phyloP scores from a whole-genome alignment of 2,329 filamentous ascomycete genomes.

The Xylariaceae sp. region DNA sequence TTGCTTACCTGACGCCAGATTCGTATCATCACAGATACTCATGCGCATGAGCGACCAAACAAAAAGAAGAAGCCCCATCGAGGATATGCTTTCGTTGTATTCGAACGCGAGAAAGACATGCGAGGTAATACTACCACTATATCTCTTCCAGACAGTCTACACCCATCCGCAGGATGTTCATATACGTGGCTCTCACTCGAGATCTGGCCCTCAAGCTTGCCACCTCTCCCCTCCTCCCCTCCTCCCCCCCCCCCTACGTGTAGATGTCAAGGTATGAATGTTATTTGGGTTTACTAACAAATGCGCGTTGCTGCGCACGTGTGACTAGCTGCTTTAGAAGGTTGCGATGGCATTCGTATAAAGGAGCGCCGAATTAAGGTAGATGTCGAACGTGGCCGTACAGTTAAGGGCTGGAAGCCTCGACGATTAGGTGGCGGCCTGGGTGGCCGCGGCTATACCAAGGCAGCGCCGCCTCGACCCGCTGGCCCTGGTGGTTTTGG shows the following conservation, averaged over 20 bases:
- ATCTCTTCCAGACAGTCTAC: slow-evolving; percentile 33
- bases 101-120: slow-evolving; percentile 97
- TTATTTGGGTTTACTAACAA: slow-evolving; percentile 66
- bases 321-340: slow-evolving; percentile 79
- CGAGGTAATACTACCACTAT: slow-evolving; percentile 71
- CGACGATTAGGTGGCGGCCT: slow-evolving; percentile 86
- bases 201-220: slow-evolving; percentile 55
- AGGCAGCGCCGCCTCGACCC: slow-evolving; percentile 66
- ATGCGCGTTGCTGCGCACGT: slow-evolving; percentile 52
- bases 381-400: slow-evolving; percentile 92
- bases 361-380: slow-evolving; percentile 88
- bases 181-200: slow-evolving; percentile 41
- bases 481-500: slow-evolving; percentile 57
- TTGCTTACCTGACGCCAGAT: slow-evolving; percentile 52
- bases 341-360: slow-evolving; percentile 81
- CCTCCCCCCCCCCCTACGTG: slow-evolving; percentile 7
- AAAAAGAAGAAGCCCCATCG: slow-evolving; percentile 77
- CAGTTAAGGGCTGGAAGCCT: slow-evolving; percentile 89
- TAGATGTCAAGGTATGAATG: slow-evolving; percentile 37
- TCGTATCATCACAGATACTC: slow-evolving; percentile 75
- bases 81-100: slow-evolving; percentile 95
- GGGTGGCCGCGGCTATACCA: slow-evolving; percentile 89
- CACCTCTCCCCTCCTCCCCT: slow-evolving; percentile 35
- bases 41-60: slow-evolving; percentile 61
- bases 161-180: slow-evolving; percentile 23